phyloP scores from a whole-genome alignment of 805 yeast genomes.

The Zygosaccharomyces rouxii region DNA sequence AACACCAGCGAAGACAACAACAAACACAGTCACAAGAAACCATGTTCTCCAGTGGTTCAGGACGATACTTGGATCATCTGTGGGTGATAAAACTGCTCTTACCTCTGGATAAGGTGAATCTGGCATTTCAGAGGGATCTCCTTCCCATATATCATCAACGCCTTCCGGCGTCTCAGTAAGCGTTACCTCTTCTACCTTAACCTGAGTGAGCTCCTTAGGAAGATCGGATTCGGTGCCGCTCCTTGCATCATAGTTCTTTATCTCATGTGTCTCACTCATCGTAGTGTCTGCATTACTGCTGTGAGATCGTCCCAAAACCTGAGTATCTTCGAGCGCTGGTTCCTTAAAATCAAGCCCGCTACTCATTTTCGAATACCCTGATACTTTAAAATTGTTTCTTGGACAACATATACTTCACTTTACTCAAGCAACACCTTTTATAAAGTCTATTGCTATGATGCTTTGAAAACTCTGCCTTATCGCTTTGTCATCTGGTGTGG shows the following conservation, averaged over 20 bases:
- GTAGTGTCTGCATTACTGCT: not conserved
- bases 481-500: not conserved
- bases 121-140: slow-evolving; percentile 20
- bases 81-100: slow-evolving; percentile 51
- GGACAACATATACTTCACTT: not conserved
- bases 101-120: slow-evolving; percentile 48
- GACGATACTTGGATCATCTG: slow-evolving; percentile 46
- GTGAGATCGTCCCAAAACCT: not conserved
- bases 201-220: not conserved
- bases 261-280: not conserved
- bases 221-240: not conserved
- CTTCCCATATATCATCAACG: slow-evolving; percentile 19
- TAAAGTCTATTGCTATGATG: not conserved
- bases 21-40: slow-evolving; percentile 46
- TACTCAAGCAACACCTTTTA: not conserved
- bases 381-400: not conserved
- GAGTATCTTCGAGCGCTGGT: not conserved
- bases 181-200: not conserved
- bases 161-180: not conserved
- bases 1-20: slow-evolving; percentile 52
- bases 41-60: slow-evolving; percentile 55
- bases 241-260: not conserved
- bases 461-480: not conserved
- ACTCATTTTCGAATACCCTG: not conserved
- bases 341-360: not conserved